Base-by-base conservation (phyloP, 2,329 filamentous ascomycete species). In the Dactylonectria macrodidyma region DNA sequence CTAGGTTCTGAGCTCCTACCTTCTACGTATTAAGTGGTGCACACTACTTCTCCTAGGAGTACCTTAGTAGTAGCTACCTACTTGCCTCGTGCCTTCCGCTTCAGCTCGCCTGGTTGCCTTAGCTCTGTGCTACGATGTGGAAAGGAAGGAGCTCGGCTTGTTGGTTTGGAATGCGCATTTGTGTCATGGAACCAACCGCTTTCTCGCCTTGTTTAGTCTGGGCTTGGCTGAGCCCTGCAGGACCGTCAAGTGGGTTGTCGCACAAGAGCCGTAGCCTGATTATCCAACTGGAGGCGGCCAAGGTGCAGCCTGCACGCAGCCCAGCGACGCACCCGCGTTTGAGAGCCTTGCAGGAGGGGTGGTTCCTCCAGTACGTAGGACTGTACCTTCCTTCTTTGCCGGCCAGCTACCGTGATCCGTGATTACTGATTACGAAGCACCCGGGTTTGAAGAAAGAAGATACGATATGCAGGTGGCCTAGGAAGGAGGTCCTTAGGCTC, bases 341-440 rank as follows among this genome's bases (percentile, higher is more conserved):
- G 51, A 55, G 62, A 47, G 56, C 46, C 57, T 65, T 55, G 62
- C 56, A 59, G 62, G 51, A 54, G 51, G 51, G 50, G 26, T 30
- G 51, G 34, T 36, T 34, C 51, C n/a, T 36, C 30, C 51, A 44
- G 41, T 54, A 30, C 26, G 26, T 30, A 30, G 4, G 26, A 30
- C 26, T 30, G 26, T 30, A 47, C 51, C 51, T 54, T 54, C 51
- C 51, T 54, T 36, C 51, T 54, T 54, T 54, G 51, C 51, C 51
- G n/a, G 22, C 51, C 51, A 54, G 30, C 51, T 54, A 24, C 33
- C 51, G 51, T 50, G 24, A 51, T 51, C 16, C 11, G 26, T 19
- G 24, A 30, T 30, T 30, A 30, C 4, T 38, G 22, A 50, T 36
- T 26, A 41, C 34, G 58, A 33, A 52, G 34, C 46, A 19, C 47